phyloP scores from a whole-genome alignment of 441 rosid species.

The Francoa sonchifolia region DNA sequence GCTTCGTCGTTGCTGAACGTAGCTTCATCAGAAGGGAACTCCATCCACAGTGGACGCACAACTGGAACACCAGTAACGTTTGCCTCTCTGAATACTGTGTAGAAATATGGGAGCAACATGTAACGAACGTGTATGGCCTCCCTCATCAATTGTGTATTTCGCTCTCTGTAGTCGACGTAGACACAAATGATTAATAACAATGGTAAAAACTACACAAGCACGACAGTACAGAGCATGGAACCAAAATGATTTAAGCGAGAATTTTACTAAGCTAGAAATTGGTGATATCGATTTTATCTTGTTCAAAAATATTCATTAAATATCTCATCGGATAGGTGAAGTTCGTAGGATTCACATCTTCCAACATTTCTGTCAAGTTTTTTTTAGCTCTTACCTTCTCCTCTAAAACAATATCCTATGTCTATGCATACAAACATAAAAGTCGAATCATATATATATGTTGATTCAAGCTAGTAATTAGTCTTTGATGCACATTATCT shows the following conservation, averaged over 20 bases:
- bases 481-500: too few relatives aligned
- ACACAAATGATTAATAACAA: slow-evolving; percentile 7
- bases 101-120: slow-evolving; percentile 78
- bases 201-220: not conserved
- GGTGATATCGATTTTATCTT: not conserved
- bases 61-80: slow-evolving; percentile 77
- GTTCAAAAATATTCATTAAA: not conserved
- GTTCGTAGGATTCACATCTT: not conserved
- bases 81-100: slow-evolving; percentile 93
- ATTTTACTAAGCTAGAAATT: too few relatives aligned
- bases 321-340: not conserved
- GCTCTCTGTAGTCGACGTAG: slow-evolving; percentile 44
- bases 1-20: slow-evolving; percentile 86
- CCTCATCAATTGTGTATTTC: slow-evolving; percentile 71
- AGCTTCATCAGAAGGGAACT: slow-evolving; percentile 82
- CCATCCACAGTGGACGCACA: slow-evolving; percentile 96
- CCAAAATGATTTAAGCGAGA: too few relatives aligned
- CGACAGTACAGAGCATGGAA: too few relatives aligned
- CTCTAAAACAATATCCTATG: too few relatives aligned
- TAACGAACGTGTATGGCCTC: slow-evolving; percentile 87
- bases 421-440: too few relatives aligned
- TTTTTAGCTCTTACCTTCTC: too few relatives aligned
- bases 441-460: too few relatives aligned
- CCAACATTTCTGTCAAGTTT: not conserved
- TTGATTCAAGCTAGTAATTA: too few relatives aligned